These are phyloP conservation scores for Candolleomyces eurysporus DNA, from an alignment of 768 basidiomycete species.

Conservation along the genomic window DNA sequence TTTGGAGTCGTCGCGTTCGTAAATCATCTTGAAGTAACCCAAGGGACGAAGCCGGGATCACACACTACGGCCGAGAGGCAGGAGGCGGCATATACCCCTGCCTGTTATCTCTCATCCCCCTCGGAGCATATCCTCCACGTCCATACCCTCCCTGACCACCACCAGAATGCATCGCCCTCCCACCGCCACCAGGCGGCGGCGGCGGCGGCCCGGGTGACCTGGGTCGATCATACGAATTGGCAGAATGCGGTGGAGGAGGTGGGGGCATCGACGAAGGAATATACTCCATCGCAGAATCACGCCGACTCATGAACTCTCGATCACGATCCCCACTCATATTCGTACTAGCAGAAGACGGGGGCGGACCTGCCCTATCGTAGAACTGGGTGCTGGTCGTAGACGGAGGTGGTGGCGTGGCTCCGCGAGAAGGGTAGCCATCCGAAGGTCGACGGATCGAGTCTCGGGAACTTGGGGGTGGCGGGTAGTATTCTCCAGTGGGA, in stretches of 20 bases:
- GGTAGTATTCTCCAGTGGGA: constrained; percentile 26
- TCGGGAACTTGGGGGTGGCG: constrained; percentile 20
- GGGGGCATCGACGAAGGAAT: constrained; percentile 14
- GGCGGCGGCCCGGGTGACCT: constrained; percentile 29
- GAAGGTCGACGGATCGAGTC: constrained; percentile 18
- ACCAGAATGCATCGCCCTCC: neutral
- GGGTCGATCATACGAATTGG: constrained; percentile 31
- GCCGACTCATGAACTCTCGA: neutral
- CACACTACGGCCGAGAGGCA: neutral
- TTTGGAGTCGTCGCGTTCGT: too few species aligned
- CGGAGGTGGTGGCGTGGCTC: constrained; percentile 24
- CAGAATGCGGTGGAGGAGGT: constrained; percentile 18
- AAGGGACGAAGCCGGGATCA: too few species aligned
- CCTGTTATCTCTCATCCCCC: neutral
- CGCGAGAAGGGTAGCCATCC: constrained; percentile 27
- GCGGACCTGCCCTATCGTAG: constrained; percentile 1
- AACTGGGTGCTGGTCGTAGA: constrained; percentile 20
- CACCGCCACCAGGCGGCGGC: neutral
- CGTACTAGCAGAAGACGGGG: constrained; percentile 4
- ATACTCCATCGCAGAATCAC: constrained; percentile 11
- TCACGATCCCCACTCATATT: constrained; percentile 1
- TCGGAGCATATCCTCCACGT: neutral
- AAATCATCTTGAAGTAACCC: too few species aligned
- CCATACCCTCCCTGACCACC: neutral
- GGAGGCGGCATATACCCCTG: neutral